These are phyloP conservation scores for Diospyros lotus DNA, from an alignment of 148 eudicot genomes.

Conservation along the genomic window DNA sequence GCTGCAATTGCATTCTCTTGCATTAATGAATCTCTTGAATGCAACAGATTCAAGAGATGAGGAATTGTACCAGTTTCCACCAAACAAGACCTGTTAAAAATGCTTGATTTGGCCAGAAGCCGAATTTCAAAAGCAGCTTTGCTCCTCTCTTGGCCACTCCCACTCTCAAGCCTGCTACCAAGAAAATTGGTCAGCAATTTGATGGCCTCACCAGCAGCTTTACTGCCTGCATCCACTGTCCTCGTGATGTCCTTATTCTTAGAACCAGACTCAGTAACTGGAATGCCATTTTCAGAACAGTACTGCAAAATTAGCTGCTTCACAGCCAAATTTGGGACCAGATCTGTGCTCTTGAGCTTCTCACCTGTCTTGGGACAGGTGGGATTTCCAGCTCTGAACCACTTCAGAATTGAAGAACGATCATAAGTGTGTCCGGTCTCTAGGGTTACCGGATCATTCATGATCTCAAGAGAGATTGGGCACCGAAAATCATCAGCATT, in stretches of 20 bases:
- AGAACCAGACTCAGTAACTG: constrained; percentile 17
- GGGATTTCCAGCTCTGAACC: constrained; percentile 64
- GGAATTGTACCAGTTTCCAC: constrained; percentile 66
- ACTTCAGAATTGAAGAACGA: constrained; percentile 59
- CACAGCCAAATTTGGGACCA: constrained; percentile 65
- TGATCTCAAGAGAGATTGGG: constrained; percentile 81
- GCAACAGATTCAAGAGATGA: constrained; percentile 45
- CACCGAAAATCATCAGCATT: constrained; percentile 73
- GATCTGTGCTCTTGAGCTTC: constrained; percentile 33
- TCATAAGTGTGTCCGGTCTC: constrained; percentile 83
- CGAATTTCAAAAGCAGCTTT: constrained; percentile 72
- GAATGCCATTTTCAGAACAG: constrained; percentile 40
- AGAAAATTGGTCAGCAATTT: constrained; percentile 48
- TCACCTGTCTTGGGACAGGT: constrained; percentile 81
- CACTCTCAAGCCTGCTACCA: constrained; percentile 39
- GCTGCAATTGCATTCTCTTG: constrained; percentile 78
- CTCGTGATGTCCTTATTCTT: constrained; percentile 14
- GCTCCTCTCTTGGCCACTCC: constrained; percentile 37
- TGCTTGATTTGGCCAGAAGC: constrained; percentile 58
- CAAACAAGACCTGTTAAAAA: constrained; percentile 65
- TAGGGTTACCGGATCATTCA: constrained; percentile 77
- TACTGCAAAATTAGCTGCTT: constrained; percentile 45
- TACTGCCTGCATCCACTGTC: constrained; percentile 21
- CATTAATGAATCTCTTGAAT: constrained; percentile 29
- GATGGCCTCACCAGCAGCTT: constrained; percentile 46